Evolutionary conservation across 257 asterid species (phyloP).

Genomic region (Gardenia jasminoides): DNA sequence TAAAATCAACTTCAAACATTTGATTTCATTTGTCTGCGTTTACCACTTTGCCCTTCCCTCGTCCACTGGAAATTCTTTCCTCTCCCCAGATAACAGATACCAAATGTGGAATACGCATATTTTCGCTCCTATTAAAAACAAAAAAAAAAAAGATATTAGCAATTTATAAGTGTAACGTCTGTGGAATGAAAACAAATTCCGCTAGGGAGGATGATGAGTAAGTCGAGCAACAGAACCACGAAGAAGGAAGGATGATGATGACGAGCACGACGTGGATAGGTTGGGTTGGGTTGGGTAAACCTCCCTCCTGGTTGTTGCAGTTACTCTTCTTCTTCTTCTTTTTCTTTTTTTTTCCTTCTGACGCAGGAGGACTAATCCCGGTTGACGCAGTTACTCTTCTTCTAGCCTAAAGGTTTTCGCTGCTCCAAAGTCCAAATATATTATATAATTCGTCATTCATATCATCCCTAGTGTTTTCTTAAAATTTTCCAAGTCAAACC

Average conservation of each 20-base stretch:
- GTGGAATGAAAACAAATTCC: too few species aligned
- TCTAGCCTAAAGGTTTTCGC: conserved; percentile 5
- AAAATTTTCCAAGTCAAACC: not conserved
- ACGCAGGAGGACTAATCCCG: too few species aligned
- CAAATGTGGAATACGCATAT: too few species aligned
- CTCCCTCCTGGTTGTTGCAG: conserved; percentile 40
- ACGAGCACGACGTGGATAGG: conserved; percentile 63
- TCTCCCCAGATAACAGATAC: too few species aligned
- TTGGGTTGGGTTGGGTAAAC: conserved; percentile 72
- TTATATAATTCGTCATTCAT: not conserved
- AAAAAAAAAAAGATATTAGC: too few species aligned
- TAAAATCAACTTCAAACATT: not conserved
- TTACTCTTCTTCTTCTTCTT: conserved; percentile 28
- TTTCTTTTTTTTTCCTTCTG: not conserved
- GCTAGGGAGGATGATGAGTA: conserved; percentile 5
- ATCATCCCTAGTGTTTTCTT: not conserved
- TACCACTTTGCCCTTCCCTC: conserved; percentile 1
- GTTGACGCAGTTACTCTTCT: too few species aligned
- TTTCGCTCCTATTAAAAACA: too few species aligned
- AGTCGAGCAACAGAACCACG: not conserved
- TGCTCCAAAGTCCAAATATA: too few species aligned
- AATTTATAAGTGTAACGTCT: too few species aligned
- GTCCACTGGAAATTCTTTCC: not conserved
- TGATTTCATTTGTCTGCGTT: not conserved
- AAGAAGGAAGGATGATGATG: not conserved